phyloP scores from a whole-genome alignment of 305 asterid species.

The Fraxinus angustifolia region DNA sequence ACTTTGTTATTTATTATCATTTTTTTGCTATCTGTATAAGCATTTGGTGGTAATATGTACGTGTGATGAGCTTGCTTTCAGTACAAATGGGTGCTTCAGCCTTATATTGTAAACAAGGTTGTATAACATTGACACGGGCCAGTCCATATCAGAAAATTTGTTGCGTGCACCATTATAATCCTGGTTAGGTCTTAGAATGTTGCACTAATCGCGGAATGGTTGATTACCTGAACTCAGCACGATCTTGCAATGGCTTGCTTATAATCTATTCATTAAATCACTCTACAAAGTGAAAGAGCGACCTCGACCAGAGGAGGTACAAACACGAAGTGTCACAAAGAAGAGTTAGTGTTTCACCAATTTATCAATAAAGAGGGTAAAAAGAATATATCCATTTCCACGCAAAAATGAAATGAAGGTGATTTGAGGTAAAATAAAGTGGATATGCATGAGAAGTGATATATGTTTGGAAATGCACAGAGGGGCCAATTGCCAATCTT shows the following conservation, averaged over 20 bases:
- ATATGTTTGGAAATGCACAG: constrained; percentile 21
- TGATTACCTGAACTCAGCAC: background rate
- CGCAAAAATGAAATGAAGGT: background rate
- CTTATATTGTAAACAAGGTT: background rate
- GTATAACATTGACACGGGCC: background rate
- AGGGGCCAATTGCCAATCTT: constrained; percentile 50
- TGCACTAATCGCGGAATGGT: background rate
- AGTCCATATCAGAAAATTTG: background rate
- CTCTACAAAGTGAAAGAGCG: background rate
- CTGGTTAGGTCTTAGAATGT: background rate
- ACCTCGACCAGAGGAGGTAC: background rate
- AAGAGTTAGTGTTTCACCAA: background rate
- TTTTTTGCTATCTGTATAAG: background rate
- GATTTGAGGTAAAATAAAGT: background rate
- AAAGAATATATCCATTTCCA: background rate
- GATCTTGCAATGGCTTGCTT: background rate
- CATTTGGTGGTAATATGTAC: background rate
- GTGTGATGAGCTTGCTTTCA: background rate
- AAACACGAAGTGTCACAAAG: background rate
- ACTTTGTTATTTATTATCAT: background rate
- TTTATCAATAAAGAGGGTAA: too few species aligned
- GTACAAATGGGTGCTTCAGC: background rate
- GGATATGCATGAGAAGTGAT: background rate
- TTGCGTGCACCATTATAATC: background rate
- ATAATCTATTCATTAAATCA: background rate